phyloP scores from a whole-genome alignment of 2,329 filamentous ascomycete species.

The Graphium sp. region DNA sequence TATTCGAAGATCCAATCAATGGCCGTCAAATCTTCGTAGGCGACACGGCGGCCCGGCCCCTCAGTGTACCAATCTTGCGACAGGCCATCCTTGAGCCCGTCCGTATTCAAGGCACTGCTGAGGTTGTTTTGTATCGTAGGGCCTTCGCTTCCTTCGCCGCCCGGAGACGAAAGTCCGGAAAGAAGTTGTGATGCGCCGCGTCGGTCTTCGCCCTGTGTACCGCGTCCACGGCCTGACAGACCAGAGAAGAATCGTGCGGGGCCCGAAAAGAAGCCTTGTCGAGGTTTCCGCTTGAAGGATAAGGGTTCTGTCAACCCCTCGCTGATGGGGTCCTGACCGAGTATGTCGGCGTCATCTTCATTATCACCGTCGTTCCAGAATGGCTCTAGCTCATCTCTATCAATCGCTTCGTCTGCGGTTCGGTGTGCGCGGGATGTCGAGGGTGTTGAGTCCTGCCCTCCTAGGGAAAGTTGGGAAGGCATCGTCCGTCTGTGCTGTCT shows the following conservation, averaged over 20 bases:
- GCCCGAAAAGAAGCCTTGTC: conserved; percentile 25
- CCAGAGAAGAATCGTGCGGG: conserved; percentile 30
- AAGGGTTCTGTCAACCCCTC: conserved; percentile 31
- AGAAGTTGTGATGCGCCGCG: conserved; percentile 4
- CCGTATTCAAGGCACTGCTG: conserved; percentile 4
- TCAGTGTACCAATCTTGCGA: conserved; percentile 75
- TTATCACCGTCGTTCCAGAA: conserved; percentile 21
- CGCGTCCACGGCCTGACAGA: conserved; percentile 22
- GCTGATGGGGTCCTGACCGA: conserved; percentile 39
- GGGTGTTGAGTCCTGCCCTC: too few relatives aligned
- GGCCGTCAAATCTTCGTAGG: conserved; percentile 89
- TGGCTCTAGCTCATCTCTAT: conserved; percentile 31
- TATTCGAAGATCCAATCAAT: conserved; percentile 99
- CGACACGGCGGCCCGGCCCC: conserved; percentile 74
- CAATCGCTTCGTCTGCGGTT: too few relatives aligned
- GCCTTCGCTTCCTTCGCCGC: conserved; percentile 8
- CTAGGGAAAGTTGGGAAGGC: too few relatives aligned
- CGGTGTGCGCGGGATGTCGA: too few relatives aligned
- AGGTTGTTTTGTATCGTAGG: conserved; percentile 3
- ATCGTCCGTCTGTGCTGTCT: too few relatives aligned
- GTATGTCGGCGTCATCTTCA: conserved; percentile 20
- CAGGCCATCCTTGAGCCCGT: conserved; percentile 24
- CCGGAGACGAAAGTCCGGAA: conserved; percentile 4
- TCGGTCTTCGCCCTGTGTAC: too few relatives aligned
- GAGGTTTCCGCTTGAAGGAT: conserved; percentile 58